A percentile compares a stretch with the other conserved stretches of the same genome.
Evolutionary conservation across 2,329 filamentous ascomycete genomes (phyloP).

Genomic region (Juglanconis juglandina): DNA sequence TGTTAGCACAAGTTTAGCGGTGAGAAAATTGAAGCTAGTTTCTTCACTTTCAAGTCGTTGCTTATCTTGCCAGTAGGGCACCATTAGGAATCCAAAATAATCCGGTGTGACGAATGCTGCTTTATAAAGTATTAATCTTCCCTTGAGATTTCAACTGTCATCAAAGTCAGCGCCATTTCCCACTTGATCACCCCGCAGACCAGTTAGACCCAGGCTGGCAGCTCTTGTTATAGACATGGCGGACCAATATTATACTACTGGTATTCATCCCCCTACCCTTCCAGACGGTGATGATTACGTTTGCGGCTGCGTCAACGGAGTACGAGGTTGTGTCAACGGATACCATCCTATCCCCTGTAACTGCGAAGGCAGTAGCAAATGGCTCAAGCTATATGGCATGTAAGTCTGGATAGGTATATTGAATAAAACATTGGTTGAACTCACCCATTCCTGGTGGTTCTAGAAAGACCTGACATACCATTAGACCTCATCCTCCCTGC

Average conservation of each 20-base stretch:
- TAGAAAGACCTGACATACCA: background rate
- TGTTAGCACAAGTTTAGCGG: background rate
- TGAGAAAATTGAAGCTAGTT: background rate
- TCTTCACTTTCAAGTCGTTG: background rate
- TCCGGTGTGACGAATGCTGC: background rate
- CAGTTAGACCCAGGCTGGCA: no score
- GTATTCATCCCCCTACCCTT: slow-evolving; percentile 6
- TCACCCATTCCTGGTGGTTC: background rate
- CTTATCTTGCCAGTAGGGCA: background rate
- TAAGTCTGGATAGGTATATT: slow-evolving; percentile 2
- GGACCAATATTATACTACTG: slow-evolving; percentile 5
- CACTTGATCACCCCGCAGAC: background rate
- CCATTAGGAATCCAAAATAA: background rate
- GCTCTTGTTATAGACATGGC: slow-evolving; percentile 2
- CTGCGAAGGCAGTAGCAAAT: slow-evolving; percentile 3
- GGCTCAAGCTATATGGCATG: slow-evolving; percentile 6
- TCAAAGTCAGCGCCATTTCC: background rate
- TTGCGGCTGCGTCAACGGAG: slow-evolving; percentile 20
- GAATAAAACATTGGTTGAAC: background rate
- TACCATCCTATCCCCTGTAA: slow-evolving; percentile 9
- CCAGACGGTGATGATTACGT: slow-evolving; percentile 15
- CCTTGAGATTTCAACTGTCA: background rate
- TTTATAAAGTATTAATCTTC: background rate
- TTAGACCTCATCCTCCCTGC: background rate
- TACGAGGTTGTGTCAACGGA: slow-evolving; percentile 19